Conservation (phyloP, 345 rosid species). For the Linum usitatissimum region DNA sequence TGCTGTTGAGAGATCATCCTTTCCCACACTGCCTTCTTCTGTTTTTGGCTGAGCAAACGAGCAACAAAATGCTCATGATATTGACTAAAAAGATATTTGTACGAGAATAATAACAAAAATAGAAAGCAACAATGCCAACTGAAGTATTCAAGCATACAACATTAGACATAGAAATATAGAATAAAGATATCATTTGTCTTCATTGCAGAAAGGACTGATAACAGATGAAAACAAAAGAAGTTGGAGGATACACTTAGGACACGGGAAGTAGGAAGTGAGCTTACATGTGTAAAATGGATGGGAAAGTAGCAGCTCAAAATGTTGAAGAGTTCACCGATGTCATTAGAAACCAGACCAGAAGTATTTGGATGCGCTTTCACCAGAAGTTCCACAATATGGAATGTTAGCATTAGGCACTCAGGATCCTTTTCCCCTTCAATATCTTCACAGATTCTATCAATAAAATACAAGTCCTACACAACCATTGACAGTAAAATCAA, state of each 20-base stretch:
- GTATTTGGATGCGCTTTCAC: conserved; percentile 55
- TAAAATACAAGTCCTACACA: conserved; percentile 45
- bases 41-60: conserved; percentile 37
- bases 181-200: neutral
- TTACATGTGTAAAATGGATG: conserved; percentile 87
- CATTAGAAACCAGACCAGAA: conserved; percentile 46
- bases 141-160: neutral
- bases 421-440: conserved; percentile 92
- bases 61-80: conserved; percentile 12
- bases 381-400: conserved; percentile 63
- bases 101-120: neutral
- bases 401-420: conserved; percentile 61
- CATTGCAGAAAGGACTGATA: too few species aligned
- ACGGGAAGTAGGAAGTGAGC: conserved; percentile 17
- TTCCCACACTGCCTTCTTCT: conserved; percentile 41
- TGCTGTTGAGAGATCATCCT: conserved; percentile 73
- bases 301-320: conserved; percentile 75
- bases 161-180: neutral
- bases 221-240: neutral
- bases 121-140: neutral
- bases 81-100: neutral
- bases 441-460: conserved; percentile 60
- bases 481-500: conserved; percentile 11
- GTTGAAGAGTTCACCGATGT: conserved; percentile 49
- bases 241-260: neutral